phyloP scores from a whole-genome alignment of 345 rosid genomes.

The Sisymbrium altissimum region DNA sequence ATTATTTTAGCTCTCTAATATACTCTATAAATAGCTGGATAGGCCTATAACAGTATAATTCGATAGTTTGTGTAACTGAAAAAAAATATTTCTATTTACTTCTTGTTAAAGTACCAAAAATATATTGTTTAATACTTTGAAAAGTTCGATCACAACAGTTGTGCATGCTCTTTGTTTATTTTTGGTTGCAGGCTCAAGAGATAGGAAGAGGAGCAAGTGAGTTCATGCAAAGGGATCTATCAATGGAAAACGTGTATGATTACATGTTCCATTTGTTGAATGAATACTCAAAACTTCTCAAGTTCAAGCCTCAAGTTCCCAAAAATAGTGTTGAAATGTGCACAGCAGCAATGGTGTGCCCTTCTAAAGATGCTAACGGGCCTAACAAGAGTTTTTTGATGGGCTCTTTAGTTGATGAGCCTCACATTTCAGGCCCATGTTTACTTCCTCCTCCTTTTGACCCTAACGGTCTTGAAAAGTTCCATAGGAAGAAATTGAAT shows the following conservation, averaged over 20 bases:
- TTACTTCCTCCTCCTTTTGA: slow-evolving; percentile 54
- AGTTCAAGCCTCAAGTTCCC: slow-evolving; percentile 47
- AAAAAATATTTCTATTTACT: no score
- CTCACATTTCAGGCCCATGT: slow-evolving; percentile 50
- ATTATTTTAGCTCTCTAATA: not conserved
- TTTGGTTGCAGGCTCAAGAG: slow-evolving; percentile 47
- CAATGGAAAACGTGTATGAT: slow-evolving; percentile 64
- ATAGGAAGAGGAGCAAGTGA: slow-evolving; percentile 60
- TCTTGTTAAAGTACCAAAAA: not conserved
- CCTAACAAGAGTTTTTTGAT: slow-evolving; percentile 44
- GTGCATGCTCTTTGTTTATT: not conserved
- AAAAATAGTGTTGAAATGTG: slow-evolving; percentile 51
- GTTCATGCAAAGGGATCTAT: slow-evolving; percentile 53
- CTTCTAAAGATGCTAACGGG: slow-evolving; percentile 33
- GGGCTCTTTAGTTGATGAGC: slow-evolving; percentile 50
- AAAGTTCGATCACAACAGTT: not conserved
- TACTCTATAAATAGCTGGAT: no score
- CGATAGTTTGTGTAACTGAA: no score
- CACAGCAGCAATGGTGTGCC: slow-evolving; percentile 55
- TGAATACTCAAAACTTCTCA: slow-evolving; percentile 63
- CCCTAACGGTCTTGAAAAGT: slow-evolving; percentile 30
- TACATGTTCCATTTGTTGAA: slow-evolving; percentile 74
- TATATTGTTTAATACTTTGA: not conserved
- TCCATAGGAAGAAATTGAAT: slow-evolving; percentile 36
- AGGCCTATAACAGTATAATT: no score